phyloP scores from a whole-genome alignment of 108 stramenopile species.

The Fistulifera pelliculosa region DNA sequence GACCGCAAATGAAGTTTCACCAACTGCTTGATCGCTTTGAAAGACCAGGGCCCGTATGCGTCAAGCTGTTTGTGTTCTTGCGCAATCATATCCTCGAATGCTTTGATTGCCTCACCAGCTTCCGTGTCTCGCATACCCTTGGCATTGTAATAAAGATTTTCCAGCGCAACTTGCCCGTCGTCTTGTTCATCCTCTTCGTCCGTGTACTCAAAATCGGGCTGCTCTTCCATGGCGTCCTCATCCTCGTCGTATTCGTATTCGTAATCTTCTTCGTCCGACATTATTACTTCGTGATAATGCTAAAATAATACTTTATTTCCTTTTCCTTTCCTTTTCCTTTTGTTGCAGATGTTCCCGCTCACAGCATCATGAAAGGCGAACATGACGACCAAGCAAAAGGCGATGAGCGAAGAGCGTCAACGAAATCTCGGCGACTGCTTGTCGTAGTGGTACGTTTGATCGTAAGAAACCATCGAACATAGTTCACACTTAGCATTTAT shows the following conservation, averaged over 20 bases:
- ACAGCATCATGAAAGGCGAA: no score
- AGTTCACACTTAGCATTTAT: no score
- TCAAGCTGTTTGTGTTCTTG: conserved; percentile 29
- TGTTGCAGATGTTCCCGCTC: no score
- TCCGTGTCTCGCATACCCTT: conserved; percentile 65
- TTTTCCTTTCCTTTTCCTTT: no score
- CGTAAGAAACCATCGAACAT: no score
- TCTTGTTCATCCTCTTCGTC: conserved; percentile 78
- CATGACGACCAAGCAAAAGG: no score
- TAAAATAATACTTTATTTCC: conserved; percentile 1
- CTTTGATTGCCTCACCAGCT: conserved; percentile 44
- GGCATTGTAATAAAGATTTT: conserved; percentile 90
- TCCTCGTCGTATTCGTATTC: conserved; percentile 44
- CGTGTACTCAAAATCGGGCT: conserved; percentile 73
- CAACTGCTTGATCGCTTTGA: conserved; percentile 85
- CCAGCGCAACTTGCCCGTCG: conserved; percentile 69
- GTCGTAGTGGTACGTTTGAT: no score
- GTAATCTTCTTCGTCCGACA: conserved; percentile 51
- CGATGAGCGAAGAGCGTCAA: no score
- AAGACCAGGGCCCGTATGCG: conserved; percentile 76
- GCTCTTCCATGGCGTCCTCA: conserved; percentile 64
- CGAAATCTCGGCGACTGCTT: no score
- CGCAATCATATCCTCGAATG: conserved; percentile 69
- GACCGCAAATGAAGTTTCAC: conserved; percentile 72
- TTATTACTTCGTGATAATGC: conserved; percentile 4